phyloP scores from a whole-genome alignment of 2,329 filamentous ascomycete species.

The Cercospora sp. region DNA sequence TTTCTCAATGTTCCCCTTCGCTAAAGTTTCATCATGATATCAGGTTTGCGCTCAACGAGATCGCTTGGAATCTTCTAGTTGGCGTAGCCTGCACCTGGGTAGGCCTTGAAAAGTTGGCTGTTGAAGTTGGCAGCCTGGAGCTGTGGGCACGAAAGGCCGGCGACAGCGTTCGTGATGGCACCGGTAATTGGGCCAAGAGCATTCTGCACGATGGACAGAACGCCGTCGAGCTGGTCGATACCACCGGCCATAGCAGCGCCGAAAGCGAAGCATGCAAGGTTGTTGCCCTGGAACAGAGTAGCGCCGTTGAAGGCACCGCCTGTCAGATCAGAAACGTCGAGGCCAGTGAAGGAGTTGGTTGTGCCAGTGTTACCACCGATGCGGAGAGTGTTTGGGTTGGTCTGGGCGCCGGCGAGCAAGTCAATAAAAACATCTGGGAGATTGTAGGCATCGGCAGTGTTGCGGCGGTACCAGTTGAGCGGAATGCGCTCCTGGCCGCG shows the following conservation, averaged over 20 bases:
- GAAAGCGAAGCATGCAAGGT: slow-evolving; percentile 24
- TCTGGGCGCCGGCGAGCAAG: slow-evolving; percentile 7
- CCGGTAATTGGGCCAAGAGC: slow-evolving; percentile 17
- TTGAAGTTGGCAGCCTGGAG: background rate
- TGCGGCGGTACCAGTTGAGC: slow-evolving; percentile 33
- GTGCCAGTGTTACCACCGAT: slow-evolving; percentile 43
- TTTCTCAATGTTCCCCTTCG: background rate
- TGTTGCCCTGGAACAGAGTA: slow-evolving; percentile 23
- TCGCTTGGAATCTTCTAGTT: slow-evolving; percentile 13
- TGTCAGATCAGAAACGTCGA: slow-evolving; percentile 41
- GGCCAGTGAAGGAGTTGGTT: slow-evolving; percentile 38
- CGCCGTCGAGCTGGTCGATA: slow-evolving; percentile 17
- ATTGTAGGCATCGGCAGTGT: slow-evolving; percentile 13
- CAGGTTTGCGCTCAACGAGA: slow-evolving; percentile 7
- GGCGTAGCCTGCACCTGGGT: slow-evolving; percentile 6
- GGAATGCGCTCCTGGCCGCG: slow-evolving; percentile 34
- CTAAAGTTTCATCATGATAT: background rate
- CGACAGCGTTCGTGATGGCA: slow-evolving; percentile 3
- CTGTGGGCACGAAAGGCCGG: background rate
- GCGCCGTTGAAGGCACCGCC: slow-evolving; percentile 44
- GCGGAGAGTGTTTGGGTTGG: slow-evolving; percentile 34
- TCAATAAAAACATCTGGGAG: slow-evolving; percentile 23
- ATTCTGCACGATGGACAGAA: background rate
- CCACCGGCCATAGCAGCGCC: slow-evolving; percentile 17
- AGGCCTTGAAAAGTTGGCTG: slow-evolving; percentile 10